Evolutionary conservation across 2,329 filamentous ascomycete genomes (phyloP), one percentile per base, ranked within the genome.

Genomic region (Aspergillus novofumigatus): DNA sequence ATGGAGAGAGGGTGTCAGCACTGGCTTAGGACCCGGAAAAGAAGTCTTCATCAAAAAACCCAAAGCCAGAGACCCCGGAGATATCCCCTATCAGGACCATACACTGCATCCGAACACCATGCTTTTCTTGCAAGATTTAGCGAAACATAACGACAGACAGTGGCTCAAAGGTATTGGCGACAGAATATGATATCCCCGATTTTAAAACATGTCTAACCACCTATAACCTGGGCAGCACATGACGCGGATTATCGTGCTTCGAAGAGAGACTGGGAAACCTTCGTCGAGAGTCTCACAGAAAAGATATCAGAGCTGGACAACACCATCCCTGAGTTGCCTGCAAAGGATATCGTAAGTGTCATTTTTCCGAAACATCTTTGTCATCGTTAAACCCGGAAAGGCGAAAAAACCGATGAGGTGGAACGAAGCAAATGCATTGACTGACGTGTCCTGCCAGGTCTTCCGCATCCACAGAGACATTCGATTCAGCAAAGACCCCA

Each of bases 401-500:
- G 32, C 26, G 47, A 29, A 28, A 49, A 48, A 26, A 14, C 11
- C 8, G 20, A 26, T 11, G 11, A 14, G 21, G 35, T 17, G 28
- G 38, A 53, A 38, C 11, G 56, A 50, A 32, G 45, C 38, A 57
- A 38, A 21, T 53, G 41, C 38, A 59, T 59, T 64, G 56, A 64
- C 53, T 53, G 45, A 20, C 35, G 5, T 42, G 45, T 48, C 45
- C 50, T 56, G 49, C 28, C 61, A 86, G 83, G 79, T 91, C 50
- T 96, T 93, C 71, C 87, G 92, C 59, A 94, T 96, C 58, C 91
- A 96, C 74, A 82, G 92, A 65, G 92, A 96, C 66, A 83, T 94
- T 47, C 85, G 92, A 55, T 96, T 96, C 75, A 89, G 83, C 67
- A 89, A 90, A 64, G 87, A 96, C 67, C 89, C 84, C 21, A 94